Evolutionary conservation across 1,284 basidiomycete genomes (phyloP).

Genomic region (Cryptococcus deneoformans): DNA sequence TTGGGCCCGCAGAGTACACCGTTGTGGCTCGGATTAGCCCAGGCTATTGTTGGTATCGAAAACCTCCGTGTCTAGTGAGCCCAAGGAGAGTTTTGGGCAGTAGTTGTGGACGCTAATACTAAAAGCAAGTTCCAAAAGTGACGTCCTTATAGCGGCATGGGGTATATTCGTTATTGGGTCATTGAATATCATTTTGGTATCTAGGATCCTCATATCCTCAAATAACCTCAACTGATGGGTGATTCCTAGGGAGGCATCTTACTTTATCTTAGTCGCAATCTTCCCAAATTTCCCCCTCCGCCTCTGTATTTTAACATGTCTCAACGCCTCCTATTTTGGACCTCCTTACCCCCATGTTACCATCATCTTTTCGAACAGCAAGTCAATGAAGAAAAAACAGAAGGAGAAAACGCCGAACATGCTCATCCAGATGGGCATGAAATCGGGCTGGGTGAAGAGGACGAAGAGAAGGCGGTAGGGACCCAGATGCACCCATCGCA

Average conservation of each 20-base stretch:
- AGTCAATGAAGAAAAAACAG: not conserved
- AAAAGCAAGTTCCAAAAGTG: slow-evolving; percentile 12
- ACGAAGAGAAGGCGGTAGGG: slow-evolving; percentile 6
- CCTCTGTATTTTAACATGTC: slow-evolving; percentile 29
- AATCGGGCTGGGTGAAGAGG: slow-evolving; percentile 19
- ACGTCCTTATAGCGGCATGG: slow-evolving; percentile 21
- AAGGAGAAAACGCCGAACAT: slow-evolving; percentile 1
- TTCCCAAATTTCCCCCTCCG: slow-evolving; percentile 27
- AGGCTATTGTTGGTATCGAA: slow-evolving; percentile 22
- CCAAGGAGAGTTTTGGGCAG: not conserved
- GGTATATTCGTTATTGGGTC: slow-evolving; percentile 20
- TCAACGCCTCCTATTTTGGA: slow-evolving; percentile 19
- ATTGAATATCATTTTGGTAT: slow-evolving; percentile 17
- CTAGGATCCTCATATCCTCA: not conserved
- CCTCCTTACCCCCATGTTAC: slow-evolving; percentile 21
- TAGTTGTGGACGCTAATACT: not conserved
- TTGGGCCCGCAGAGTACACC: slow-evolving; percentile 34
- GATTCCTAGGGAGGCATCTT: slow-evolving; percentile 15
- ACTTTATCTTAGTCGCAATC: slow-evolving; percentile 14
- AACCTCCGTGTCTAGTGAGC: slow-evolving; percentile 27
- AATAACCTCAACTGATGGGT: not conserved
- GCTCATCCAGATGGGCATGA: slow-evolving; percentile 15
- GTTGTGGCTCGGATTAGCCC: slow-evolving; percentile 17
- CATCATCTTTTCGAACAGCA: slow-evolving; percentile 7
- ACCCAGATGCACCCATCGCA: not conserved